Base-by-base conservation (phyloP, 1,139 yeast species). In the Blastobotrys malaysiensis region DNA sequence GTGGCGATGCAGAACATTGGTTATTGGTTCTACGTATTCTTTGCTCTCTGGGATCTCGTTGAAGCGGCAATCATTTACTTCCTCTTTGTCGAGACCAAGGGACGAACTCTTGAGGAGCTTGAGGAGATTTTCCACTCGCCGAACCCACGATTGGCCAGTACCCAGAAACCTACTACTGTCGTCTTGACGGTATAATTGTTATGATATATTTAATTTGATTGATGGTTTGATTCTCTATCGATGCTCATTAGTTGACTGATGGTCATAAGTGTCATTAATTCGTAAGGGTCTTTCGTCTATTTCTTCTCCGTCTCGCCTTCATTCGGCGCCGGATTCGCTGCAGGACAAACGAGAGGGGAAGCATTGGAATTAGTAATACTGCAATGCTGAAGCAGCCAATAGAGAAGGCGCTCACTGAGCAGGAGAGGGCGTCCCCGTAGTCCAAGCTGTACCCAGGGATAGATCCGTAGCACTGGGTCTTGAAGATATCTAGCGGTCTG, bases 1-100 rank as follows among this genome's bases (percentile, higher is more conserved):
- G 73, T 81, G 60, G 86, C 84, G 36, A 74, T 82, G 79, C 78
- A 75, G 56, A 77, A 78, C 36, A 79, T 82, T 61, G 75, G 74
- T 44, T 82, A 83, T 82, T 79, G 78, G 63, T 79, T 78, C 67
- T 81, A 81, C 63, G 78, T 81, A 58, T 82, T 81, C 7, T 80
- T 65, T 59, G 53, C 57, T n/a, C 51, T 63, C 16, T 61, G 63
- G 58, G 58, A 60, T 50, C 46, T 57, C 20, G 19, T 53, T 45
- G 58, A 60, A 45, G 54, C 56, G 18, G 50, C 46, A 3, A 27
- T 69, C 16, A 67, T 75, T 24, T 76, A 69, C 63, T 66, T 75
- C 56, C 67, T 74, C 51, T 73, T 72, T 58, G 78, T 77, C 6
- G 80, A 76, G 61, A 76, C 79, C 5, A 69, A 73, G 50, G 79